A percentile compares a stretch with the other conserved stretches of the same genome.
Evolutionary conservation across 768 basidiomycete genomes (phyloP).

Genomic region (Tremella mesenterica): DNA sequence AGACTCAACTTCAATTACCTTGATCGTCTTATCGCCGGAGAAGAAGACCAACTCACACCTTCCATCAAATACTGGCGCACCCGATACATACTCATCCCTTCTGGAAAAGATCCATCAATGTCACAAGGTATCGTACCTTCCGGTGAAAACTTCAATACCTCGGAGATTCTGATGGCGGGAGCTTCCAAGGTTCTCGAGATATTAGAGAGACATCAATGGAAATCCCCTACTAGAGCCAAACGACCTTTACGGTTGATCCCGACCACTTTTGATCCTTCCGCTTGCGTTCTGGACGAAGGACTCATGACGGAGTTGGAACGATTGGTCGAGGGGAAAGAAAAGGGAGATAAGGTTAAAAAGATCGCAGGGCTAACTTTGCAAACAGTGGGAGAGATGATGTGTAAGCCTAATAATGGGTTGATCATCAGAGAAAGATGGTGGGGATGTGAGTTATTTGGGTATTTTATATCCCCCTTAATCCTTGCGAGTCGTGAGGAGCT

Average conservation of each 20-base stretch:
- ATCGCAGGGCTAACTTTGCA: slow-evolving; percentile 60
- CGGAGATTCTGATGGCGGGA: slow-evolving; percentile 78
- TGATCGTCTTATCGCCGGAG: slow-evolving; percentile 42
- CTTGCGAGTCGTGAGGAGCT: no score
- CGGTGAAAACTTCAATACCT: slow-evolving; percentile 59
- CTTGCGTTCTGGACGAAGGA: slow-evolving; percentile 67
- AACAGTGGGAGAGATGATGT: slow-evolving; percentile 48
- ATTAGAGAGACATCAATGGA: slow-evolving; percentile 77
- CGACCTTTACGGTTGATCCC: slow-evolving; percentile 65
- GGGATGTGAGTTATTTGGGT: slow-evolving; percentile 54
- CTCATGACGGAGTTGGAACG: slow-evolving; percentile 73
- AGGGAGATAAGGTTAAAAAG: slow-evolving; percentile 14
- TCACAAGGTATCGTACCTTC: slow-evolving; percentile 45
- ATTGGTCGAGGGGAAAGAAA: slow-evolving; percentile 50
- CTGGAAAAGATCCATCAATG: slow-evolving; percentile 55
- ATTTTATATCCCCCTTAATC: no score
- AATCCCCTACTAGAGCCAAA: slow-evolving; percentile 51
- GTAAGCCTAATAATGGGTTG: slow-evolving; percentile 58
- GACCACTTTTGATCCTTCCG: slow-evolving; percentile 73
- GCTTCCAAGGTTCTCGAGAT: slow-evolving; percentile 85
- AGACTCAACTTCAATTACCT: slow-evolving; percentile 42
- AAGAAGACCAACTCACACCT: slow-evolving; percentile 48
- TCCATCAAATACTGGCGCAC: slow-evolving; percentile 89
- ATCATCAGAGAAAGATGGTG: slow-evolving; percentile 76
- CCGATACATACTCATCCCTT: slow-evolving; percentile 83